Percentiles rank a stretch among this genome's conserved stretches.
Conservation (phyloP, 2,329 filamentous ascomycete genomes). For the Myotisia sp. region DNA sequence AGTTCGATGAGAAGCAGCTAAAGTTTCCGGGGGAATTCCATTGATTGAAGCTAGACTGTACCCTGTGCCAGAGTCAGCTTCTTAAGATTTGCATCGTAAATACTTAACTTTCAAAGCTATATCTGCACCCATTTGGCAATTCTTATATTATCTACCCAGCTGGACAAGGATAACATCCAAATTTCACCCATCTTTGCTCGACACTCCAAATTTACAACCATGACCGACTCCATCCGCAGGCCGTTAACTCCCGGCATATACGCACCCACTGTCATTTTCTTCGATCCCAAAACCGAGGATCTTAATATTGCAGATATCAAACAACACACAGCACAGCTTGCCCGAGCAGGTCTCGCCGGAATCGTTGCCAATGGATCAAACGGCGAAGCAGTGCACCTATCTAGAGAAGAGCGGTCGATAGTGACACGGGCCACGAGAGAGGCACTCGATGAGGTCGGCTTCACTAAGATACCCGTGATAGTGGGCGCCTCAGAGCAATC, state of each 20-base stretch:
- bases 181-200: background rate
- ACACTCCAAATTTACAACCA: background rate
- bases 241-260: conserved; percentile 8
- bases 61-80: no score
- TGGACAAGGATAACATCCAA: background rate
- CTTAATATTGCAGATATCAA: conserved; percentile 68
- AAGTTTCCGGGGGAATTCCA: no score
- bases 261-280: conserved; percentile 56
- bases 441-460: conserved; percentile 68
- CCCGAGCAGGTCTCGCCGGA: conserved; percentile 61
- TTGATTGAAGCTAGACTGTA: no score
- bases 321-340: conserved; percentile 64
- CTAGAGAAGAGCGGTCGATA: conserved; percentile 57
- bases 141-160: background rate
- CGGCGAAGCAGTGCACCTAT: conserved; percentile 76
- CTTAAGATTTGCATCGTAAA: no score
- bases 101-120: no score
- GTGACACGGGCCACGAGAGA: conserved; percentile 66
- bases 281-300: conserved; percentile 68
- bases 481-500: conserved; percentile 69
- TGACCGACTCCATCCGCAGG: background rate
- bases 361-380: conserved; percentile 82
- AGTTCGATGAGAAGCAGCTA: no score
- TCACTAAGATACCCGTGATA: conserved; percentile 59
- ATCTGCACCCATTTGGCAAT: no score